Percentiles rank a stretch among this genome's conserved stretches.
Conservation (phyloP, 345 rosid genomes). For the Sapria himalayana region DNA sequence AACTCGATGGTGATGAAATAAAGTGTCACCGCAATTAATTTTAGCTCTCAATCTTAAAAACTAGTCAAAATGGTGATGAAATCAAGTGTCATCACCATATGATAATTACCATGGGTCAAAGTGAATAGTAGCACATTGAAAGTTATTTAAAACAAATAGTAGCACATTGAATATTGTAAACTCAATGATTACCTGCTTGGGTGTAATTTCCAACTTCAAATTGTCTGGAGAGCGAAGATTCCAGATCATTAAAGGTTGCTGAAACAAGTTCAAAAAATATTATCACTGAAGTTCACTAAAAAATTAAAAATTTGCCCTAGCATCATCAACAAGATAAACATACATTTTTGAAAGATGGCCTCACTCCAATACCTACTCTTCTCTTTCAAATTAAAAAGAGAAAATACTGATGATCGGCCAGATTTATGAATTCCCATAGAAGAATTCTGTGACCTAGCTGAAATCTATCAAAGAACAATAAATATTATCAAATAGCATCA, state of each 20-base stretch:
- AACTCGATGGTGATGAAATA: too few relatives aligned
- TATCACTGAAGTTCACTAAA: too few relatives aligned
- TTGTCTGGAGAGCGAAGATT: constrained; percentile 30
- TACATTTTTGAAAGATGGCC: constrained; percentile 9
- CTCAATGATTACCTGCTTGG: constrained; percentile 37
- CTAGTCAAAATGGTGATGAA: not conserved
- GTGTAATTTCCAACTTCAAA: constrained; percentile 49
- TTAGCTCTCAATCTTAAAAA: not conserved
- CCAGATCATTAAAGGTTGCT: constrained; percentile 41
- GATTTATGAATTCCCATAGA: constrained; percentile 16
- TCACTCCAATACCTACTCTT: constrained; percentile 91
- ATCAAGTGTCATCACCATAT: not conserved
- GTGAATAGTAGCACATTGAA: constrained; percentile 2
- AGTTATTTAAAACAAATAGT: not conserved
- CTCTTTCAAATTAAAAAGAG: constrained; percentile 73
- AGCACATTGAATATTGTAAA: not conserved
- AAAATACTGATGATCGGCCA: constrained; percentile 46
- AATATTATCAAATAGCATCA: too few relatives aligned
- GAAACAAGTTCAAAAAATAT: not conserved
- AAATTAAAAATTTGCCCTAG: too few relatives aligned
- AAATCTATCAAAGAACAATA: too few relatives aligned
- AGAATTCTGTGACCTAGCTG: constrained; percentile 18
- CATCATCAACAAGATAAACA: constrained; percentile 19
- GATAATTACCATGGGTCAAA: not conserved
- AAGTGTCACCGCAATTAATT: too few relatives aligned